Evolutionary conservation across 352 stramenopile species (phyloP).

Genomic region (Phytophthora sp.): DNA sequence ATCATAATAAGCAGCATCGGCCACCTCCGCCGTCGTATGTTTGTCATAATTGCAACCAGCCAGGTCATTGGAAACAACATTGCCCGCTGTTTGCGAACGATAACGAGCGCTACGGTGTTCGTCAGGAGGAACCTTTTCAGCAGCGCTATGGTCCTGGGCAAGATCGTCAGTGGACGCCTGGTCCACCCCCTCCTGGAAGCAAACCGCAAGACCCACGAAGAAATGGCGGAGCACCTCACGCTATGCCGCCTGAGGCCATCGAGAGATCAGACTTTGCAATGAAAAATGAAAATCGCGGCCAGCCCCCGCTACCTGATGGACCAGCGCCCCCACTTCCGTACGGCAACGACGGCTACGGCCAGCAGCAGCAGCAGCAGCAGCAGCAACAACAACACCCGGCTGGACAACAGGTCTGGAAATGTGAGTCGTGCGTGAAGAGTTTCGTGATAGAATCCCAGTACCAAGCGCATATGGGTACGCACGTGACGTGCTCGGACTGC

Average conservation of each 20-base stretch:
- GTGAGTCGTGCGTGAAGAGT: constrained; percentile 74
- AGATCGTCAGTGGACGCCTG: constrained; percentile 15
- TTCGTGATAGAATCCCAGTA: constrained; percentile 77
- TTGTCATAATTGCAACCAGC: constrained; percentile 79
- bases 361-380: constrained; percentile 10
- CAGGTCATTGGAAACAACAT: constrained; percentile 84
- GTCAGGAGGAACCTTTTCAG: constrained; percentile 10
- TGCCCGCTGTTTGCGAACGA: constrained; percentile 52
- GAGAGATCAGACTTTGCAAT: constrained; percentile 1
- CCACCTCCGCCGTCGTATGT: constrained; percentile 67
- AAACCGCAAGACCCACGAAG: constrained; percentile 30
- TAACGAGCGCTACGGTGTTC: constrained; percentile 10
- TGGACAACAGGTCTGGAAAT: constrained; percentile 47
- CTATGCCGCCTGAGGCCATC: neutral
- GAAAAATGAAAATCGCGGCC: constrained; percentile 4
- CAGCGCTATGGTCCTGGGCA: constrained; percentile 5
- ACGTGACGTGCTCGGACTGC: constrained; percentile 72
- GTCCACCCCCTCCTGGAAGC: constrained; percentile 1
- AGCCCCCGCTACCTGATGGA: constrained; percentile 23
- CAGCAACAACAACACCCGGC: too few species aligned
- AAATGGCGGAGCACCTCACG: constrained; percentile 5
- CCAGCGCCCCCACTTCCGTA: constrained; percentile 24
- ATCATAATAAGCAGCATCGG: constrained; percentile 33
- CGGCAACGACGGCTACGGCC: constrained; percentile 22
- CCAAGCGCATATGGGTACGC: constrained; percentile 71